Conservation (phyloP, 163 green algal genomes). For the Prototheca wickerhamii region DNA sequence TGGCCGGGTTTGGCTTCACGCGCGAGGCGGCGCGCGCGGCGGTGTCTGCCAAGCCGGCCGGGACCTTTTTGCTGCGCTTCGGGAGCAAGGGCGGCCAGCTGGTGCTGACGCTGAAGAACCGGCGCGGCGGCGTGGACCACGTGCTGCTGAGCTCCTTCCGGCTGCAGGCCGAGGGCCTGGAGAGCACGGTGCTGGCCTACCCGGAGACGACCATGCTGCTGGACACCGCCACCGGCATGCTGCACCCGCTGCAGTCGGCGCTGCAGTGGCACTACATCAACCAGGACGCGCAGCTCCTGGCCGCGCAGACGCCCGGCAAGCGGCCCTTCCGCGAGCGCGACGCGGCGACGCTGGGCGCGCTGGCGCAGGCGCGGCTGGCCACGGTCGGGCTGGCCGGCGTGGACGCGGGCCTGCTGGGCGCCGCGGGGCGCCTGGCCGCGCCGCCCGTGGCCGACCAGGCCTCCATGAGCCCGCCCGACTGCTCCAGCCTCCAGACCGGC, state of each 20-base stretch:
- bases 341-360: background rate
- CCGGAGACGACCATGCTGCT: background rate
- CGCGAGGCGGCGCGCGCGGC: background rate
- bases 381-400: no score
- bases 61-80: background rate
- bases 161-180: background rate
- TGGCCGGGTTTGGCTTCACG: background rate
- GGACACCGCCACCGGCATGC: background rate
- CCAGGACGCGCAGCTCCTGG: no score
- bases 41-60: background rate
- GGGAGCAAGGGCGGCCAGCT: conserved; percentile 1
- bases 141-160: background rate
- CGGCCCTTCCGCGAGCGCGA: background rate
- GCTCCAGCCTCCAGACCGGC: no score
- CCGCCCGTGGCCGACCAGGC: no score
- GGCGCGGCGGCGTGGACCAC: background rate
- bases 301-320: no score
- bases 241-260: background rate
- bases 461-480: no score
- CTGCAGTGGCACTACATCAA: conserved; percentile 3
- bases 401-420: no score
- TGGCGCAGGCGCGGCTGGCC: background rate
- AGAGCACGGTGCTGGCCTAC: background rate
- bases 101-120: background rate
- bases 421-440: no score